These are phyloP conservation scores for Botrytis deweyae DNA, from an alignment of 2,329 filamentous ascomycete species.

Conservation along the genomic window DNA sequence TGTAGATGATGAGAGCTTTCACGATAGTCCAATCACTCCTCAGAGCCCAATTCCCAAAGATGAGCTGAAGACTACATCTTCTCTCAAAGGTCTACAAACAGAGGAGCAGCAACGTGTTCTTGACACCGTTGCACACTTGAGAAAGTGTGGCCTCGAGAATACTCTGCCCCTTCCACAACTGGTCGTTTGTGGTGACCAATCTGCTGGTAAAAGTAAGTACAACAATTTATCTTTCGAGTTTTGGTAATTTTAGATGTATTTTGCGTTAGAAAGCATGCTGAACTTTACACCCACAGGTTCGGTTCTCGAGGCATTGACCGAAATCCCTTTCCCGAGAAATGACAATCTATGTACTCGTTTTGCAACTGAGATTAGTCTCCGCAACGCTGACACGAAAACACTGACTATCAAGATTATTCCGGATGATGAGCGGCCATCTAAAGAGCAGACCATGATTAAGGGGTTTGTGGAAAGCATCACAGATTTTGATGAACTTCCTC, in stretches of 20 bases:
- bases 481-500: conserved; percentile 35
- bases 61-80: conserved; percentile 23
- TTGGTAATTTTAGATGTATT: not conserved
- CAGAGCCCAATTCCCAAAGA: not conserved
- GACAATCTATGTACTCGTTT: conserved; percentile 61
- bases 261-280: not conserved
- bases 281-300: conserved; percentile 42
- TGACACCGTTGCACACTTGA: conserved; percentile 57
- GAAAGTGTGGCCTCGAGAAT: conserved; percentile 52
- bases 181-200: conserved; percentile 64
- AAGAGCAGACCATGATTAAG: conserved; percentile 49
- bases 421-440: conserved; percentile 48
- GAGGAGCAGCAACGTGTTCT: conserved; percentile 57
- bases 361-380: conserved; percentile 48
- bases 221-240: not conserved
- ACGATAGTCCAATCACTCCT: not conserved
- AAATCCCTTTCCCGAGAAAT: conserved; percentile 59
- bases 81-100: conserved; percentile 38
- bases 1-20: not conserved
- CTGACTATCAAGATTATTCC: conserved; percentile 56
- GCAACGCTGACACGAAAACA: conserved; percentile 42
- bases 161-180: conserved; percentile 56
- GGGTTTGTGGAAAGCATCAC: conserved; percentile 32
- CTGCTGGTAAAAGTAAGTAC: conserved; percentile 54
- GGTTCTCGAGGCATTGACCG: conserved; percentile 62